Base-by-base conservation (phyloP, 768 basidiomycete genomes). In the Leccinum longicurvipes region DNA sequence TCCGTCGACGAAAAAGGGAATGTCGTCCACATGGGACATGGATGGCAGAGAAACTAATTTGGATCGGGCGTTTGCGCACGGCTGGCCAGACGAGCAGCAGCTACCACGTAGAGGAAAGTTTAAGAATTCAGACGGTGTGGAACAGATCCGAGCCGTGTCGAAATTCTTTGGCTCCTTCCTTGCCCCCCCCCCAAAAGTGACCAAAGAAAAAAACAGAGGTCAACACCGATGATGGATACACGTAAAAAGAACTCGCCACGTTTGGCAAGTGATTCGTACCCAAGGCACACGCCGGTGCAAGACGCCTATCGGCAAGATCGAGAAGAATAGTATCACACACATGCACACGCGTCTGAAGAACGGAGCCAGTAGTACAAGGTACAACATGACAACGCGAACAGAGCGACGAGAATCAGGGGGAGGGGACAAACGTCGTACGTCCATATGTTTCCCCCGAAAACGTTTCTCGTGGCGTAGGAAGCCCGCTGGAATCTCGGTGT, bases 121-220 rank as follows among this genome's bases (percentile, higher is more conserved):
- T 17, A 41, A 17, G 42, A 24, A 44, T 44, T 44, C 23, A n/a
- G 39, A 23, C 19, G 8, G 19, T 41, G 39, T 52, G 51, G 42
- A 52, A 47, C 28, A 52, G 51, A 54, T 54, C 53, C 53, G 32
- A 50, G 25, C 49, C 53, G 32, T 36, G 29, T 32, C n/a, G n/a
- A 50, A 25, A 19, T 11, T 25, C 42, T 12, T 19, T 23, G 42
- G 23, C 3, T 15, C 21, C 12, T 5, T 19, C 19, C 36, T n/a
- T 39, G n/a, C n/a, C n/a, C n/a, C 19, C 2, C 39, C 39, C 15
- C 32, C 11, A 41, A 21, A 41, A 39, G n/a, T n/a, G 36, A 19
- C 36, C 36, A 11, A 39, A 19, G 36, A 39, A 24, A 15, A 45
- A 45, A 50, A 50, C 32, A 34, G 17, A 32, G 9, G 19, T 12